Conservation (phyloP, 495 filamentous ascomycete genomes). For the Evansstolkia leycettana region DNA sequence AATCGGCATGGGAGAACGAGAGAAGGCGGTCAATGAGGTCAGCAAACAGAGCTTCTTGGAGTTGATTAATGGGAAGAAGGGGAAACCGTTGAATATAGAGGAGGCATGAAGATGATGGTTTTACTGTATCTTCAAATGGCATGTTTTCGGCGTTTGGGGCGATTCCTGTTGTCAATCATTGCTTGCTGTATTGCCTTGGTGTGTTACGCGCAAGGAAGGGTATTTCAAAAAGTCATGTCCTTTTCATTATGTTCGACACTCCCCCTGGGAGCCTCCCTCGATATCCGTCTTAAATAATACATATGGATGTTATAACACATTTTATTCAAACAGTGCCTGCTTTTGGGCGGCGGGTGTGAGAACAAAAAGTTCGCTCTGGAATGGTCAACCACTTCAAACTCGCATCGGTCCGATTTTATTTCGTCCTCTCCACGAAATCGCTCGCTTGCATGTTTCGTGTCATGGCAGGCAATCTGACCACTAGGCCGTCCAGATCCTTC, state of each 20-base stretch:
- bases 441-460: slow-evolving; percentile 93
- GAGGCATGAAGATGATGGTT: slow-evolving; percentile 25
- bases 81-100: slow-evolving; percentile 34
- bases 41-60: slow-evolving; percentile 93
- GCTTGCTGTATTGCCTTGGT: no score
- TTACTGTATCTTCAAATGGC: slow-evolving; percentile 8
- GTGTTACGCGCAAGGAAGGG: no score
- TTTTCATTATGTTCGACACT: background rate
- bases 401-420: no score
- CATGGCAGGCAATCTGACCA: slow-evolving; percentile 78
- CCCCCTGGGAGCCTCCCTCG: background rate
- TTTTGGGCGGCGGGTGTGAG: no score
- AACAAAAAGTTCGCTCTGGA: no score
- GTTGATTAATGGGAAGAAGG: slow-evolving; percentile 55
- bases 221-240: background rate
- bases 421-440: slow-evolving; percentile 53
- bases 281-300: slow-evolving; percentile 3
- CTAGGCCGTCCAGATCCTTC: slow-evolving; percentile 75
- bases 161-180: slow-evolving; percentile 5
- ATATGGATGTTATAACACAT: slow-evolving; percentile 4
- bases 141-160: slow-evolving; percentile 27
- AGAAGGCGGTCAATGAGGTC: slow-evolving; percentile 86
- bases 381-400: background rate
- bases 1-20: slow-evolving; percentile 55
- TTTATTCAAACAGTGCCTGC: no score